These are phyloP conservation scores for Lactarius psammicola DNA, from an alignment of 768 basidiomycete species.

Conservation along the genomic window DNA sequence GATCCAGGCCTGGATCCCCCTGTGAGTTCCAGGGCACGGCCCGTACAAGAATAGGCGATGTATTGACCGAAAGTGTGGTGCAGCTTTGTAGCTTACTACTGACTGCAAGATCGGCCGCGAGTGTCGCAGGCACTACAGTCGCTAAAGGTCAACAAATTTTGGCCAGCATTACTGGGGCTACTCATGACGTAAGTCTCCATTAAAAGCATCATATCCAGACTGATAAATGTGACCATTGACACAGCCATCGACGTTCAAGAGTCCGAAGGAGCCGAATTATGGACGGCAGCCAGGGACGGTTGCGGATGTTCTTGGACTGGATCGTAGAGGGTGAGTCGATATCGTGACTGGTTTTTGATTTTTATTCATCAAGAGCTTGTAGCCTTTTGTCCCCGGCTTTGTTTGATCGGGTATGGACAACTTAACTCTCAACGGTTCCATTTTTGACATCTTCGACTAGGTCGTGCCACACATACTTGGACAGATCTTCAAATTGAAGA, in stretches of 20 bases:
- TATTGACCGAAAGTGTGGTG: background rate
- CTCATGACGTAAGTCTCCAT: conserved; percentile 22
- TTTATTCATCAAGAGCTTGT: background rate
- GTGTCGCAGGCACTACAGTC: conserved; percentile 22
- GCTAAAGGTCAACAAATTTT: conserved; percentile 27
- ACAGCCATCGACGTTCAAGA: conserved; percentile 5
- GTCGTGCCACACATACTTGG: conserved; percentile 21
- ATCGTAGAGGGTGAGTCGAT: conserved; percentile 21
- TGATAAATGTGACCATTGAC: background rate
- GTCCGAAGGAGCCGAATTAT: conserved; percentile 1
- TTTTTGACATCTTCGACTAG: conserved; percentile 10
- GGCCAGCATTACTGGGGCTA: conserved; percentile 29
- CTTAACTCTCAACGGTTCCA: background rate
- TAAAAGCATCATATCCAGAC: background rate
- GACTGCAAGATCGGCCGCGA: conserved; percentile 4
- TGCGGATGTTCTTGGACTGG: conserved; percentile 22
- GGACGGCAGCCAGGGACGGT: background rate
- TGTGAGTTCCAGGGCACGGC: conserved; percentile 13
- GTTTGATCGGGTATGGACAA: conserved; percentile 21
- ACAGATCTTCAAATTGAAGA: conserved; percentile 27
- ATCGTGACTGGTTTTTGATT: background rate
- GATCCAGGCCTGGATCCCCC: conserved; percentile 27
- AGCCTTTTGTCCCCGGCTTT: conserved; percentile 22
- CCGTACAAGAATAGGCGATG: background rate
- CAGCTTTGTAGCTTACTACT: conserved; percentile 24